Base-by-base conservation (phyloP, 2,329 filamentous ascomycete genomes). In the Scedosporium boydii region DNA sequence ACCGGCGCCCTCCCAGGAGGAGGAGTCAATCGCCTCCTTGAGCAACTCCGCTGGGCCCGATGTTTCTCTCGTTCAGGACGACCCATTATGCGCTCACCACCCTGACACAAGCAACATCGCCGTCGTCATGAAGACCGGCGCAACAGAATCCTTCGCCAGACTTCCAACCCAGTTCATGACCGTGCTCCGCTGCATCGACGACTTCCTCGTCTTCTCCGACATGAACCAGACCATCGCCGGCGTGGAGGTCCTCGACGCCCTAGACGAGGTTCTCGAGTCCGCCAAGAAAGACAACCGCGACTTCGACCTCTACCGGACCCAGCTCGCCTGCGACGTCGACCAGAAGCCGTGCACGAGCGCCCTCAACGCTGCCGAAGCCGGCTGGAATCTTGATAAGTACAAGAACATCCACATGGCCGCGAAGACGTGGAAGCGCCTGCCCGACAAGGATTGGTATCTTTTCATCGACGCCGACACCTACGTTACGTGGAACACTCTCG, bases 341-440 rank as follows among this genome's bases (percentile, higher is more conserved):
- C 76, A 79, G 56, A 76, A 77, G 53, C 76, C 75, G 61, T 79
- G 80, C 66, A 75, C 75, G 64, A 73, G 71, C 63, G 6, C 65
- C 63, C 62, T 62, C 67, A 64, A 57, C 69, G 68, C 67, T 57
- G 63, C 68, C 42, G 44, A 67, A n/a, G 72, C 76, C 23, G 76
- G 75, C 1, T 86, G 82, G 83, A 75, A 73, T 18, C 70, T 86
- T 46, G 83, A 86, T 73, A 85, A 84, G 72, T 86, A 84, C 74
- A 86, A 86, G 71, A 85, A 84, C 69, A 74, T 84, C 56, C 82
- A 84, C 68, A 84, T 85, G 69, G 78, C 82, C 12, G 78, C 83
- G 70, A 82, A 83, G 71, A 71, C 80, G 0, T 85, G 78, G 66
- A 68, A 71, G 26, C 70, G 80, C 70, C 76, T 78, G 7, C 82